A percentile compares a stretch with the other conserved stretches of the same genome.
phyloP scores from a whole-genome alignment of 2,329 filamentous ascomycete genomes.

The Phyllosticta paracitricarpa region DNA sequence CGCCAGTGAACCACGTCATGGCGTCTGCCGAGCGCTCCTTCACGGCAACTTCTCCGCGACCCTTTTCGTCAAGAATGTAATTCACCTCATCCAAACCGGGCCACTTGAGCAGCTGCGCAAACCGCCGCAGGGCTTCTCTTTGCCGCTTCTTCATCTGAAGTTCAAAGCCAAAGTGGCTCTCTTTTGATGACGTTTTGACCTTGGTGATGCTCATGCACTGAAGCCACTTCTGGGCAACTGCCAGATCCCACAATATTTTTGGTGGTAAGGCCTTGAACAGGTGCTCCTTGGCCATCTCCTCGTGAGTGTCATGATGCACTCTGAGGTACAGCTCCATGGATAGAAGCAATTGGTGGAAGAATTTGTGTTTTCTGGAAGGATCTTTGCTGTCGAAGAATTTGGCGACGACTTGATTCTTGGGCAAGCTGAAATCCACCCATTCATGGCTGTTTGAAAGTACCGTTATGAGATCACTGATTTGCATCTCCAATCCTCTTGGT shows the following conservation, averaged over 20 bases:
- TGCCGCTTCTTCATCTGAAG: slow-evolving; percentile 57
- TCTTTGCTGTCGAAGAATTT: slow-evolving; percentile 57
- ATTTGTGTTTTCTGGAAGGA: slow-evolving; percentile 49
- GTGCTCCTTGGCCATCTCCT: slow-evolving; percentile 54
- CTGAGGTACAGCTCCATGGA: slow-evolving; percentile 62
- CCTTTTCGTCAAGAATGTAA: slow-evolving; percentile 50
- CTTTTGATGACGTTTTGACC: slow-evolving; percentile 37
- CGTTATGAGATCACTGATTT: slow-evolving; percentile 62
- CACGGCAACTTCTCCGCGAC: slow-evolving; percentile 34
- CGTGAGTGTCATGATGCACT: slow-evolving; percentile 53
- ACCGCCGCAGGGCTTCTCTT: slow-evolving; percentile 57
- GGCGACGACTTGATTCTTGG: slow-evolving; percentile 62
- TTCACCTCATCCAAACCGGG: slow-evolving; percentile 59
- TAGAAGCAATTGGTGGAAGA: slow-evolving; percentile 69
- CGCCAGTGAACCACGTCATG: slow-evolving; percentile 67
- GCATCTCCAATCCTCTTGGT: slow-evolving; percentile 53
- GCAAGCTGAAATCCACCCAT: slow-evolving; percentile 64
- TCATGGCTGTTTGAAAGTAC: slow-evolving; percentile 53
- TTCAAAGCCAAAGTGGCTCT: slow-evolving; percentile 47
- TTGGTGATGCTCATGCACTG: slow-evolving; percentile 59
- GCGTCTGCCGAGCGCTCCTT: slow-evolving; percentile 60
- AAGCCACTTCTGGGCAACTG: slow-evolving; percentile 63
- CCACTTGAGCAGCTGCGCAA: slow-evolving; percentile 67
- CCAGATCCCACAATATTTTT: slow-evolving; percentile 61
- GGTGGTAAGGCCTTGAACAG: slow-evolving; percentile 57